Evolutionary conservation across 108 stramenopile genomes (phyloP).

Genomic region (Discostella stelligeroides): DNA sequence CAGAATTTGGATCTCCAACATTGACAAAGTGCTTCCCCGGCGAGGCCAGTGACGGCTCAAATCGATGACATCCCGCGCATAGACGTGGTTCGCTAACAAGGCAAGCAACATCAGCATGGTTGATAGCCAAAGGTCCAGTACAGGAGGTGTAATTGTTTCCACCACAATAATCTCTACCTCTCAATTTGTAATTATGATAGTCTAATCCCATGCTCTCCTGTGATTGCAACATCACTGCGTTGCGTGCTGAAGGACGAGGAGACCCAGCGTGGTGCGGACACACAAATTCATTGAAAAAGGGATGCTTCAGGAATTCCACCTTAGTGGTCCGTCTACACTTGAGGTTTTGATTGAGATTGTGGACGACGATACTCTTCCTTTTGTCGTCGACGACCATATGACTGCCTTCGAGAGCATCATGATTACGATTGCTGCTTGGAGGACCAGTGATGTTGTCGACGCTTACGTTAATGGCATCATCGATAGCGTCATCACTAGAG

Average conservation of each 20-base stretch:
- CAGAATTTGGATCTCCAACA: slow-evolving; percentile 53
- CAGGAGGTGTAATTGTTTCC: too few relatives aligned
- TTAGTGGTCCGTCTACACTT: slow-evolving; percentile 33
- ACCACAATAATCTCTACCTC: too few relatives aligned
- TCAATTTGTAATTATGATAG: too few relatives aligned
- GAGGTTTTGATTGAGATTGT: not conserved
- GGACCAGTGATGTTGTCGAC: too few relatives aligned
- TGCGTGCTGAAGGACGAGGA: too few relatives aligned
- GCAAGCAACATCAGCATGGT: not conserved
- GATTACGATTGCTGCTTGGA: not conserved
- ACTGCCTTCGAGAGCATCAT: not conserved
- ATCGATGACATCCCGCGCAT: slow-evolving; percentile 74
- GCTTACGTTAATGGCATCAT: too few relatives aligned
- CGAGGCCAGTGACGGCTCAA: slow-evolving; percentile 52
- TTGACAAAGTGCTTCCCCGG: slow-evolving; percentile 58
- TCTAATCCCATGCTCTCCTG: too few relatives aligned
- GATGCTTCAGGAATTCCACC: slow-evolving; percentile 62
- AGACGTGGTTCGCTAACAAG: slow-evolving; percentile 52
- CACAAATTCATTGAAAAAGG: slow-evolving; percentile 70
- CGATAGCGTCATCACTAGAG: not conserved
- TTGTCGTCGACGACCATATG: too few relatives aligned
- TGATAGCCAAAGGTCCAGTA: not conserved
- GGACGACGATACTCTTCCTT: too few relatives aligned
- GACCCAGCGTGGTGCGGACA: slow-evolving; percentile 53
- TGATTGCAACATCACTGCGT: not conserved